A percentile compares a stretch with the other conserved stretches of the same genome.
phyloP scores from a whole-genome alignment of 129 eudicot genomes.

The Sambucus nigra region DNA sequence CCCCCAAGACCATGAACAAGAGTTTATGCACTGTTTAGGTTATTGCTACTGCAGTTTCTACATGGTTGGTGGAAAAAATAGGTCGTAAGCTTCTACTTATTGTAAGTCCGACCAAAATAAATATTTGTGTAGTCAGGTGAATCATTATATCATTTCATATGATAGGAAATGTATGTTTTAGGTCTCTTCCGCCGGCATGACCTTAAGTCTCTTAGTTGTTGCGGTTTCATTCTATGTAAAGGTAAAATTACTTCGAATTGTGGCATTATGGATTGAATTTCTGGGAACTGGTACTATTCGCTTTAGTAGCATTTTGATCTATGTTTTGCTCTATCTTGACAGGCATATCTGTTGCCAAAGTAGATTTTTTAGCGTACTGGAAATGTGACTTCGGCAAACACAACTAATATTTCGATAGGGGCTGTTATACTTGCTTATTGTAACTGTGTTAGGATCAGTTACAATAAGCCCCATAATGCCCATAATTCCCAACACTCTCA shows the following conservation, averaged over 20 bases:
- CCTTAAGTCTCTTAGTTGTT: slow-evolving; percentile 60
- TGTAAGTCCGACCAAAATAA: slow-evolving; percentile 35
- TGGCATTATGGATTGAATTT: no score
- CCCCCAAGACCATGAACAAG: slow-evolving; percentile 3
- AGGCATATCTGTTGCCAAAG: no score
- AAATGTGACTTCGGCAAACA: no score
- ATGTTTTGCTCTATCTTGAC: no score
- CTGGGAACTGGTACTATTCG: no score
- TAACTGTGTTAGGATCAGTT: no score
- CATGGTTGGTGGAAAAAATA: slow-evolving; percentile 87
- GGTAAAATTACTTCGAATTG: slow-evolving; percentile 31
- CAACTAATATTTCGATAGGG: no score
- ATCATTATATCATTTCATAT: neutral
- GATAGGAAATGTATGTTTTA: slow-evolving; percentile 10
- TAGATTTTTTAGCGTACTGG: no score
- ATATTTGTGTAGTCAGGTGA: neutral
- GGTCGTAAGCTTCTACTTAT: slow-evolving; percentile 86
- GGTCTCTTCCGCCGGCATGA: slow-evolving; percentile 82
- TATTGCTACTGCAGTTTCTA: slow-evolving; percentile 69
- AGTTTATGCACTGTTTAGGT: slow-evolving; percentile 33
- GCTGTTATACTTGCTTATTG: no score
- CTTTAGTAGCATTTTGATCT: no score
- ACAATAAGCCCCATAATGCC: no score
- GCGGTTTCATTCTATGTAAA: slow-evolving; percentile 65
- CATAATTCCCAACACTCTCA: no score